Percentiles rank a stretch among this genome's conserved stretches.
Evolutionary conservation across 2,329 filamentous ascomycete species (phyloP).

Genomic region (Claviceps digitariae): DNA sequence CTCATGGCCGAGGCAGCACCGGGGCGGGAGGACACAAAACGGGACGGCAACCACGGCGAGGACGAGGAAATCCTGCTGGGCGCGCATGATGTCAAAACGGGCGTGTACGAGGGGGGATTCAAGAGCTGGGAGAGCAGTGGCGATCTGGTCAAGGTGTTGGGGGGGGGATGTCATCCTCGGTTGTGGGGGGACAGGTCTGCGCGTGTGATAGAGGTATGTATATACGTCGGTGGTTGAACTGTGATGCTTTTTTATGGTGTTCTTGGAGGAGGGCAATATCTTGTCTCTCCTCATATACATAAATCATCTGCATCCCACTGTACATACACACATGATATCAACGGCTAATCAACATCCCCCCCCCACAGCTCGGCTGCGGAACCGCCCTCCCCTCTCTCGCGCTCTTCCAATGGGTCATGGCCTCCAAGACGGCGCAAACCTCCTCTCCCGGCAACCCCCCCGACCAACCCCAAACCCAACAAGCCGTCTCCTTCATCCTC

Average conservation of each 20-base stretch:
- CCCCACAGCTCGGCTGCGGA: constrained; percentile 57
- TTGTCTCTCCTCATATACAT: neutral
- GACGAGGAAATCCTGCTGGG: constrained; percentile 32
- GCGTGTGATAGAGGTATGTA: constrained; percentile 40
- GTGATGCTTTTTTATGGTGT: too few species aligned
- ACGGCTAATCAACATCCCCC: constrained; percentile 8
- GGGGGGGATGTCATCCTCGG: constrained; percentile 24
- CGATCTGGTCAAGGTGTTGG: constrained; percentile 60
- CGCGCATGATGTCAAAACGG: constrained; percentile 62
- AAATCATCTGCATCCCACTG: neutral
- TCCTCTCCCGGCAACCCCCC: neutral
- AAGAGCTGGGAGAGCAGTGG: constrained; percentile 84
- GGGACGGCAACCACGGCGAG: constrained; percentile 13
- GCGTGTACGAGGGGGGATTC: constrained; percentile 76
- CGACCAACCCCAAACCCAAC: neutral
- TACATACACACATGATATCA: too few species aligned
- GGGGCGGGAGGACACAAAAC: neutral
- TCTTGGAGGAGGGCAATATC: too few species aligned
- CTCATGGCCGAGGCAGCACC: constrained; percentile 58
- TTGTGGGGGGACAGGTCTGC: constrained; percentile 21
- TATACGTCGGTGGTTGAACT: neutral
- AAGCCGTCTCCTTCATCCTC: constrained; percentile 49
- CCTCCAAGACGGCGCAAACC: constrained; percentile 11
- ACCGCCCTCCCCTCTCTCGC: constrained; percentile 61
- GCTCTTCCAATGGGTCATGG: constrained; percentile 49